These are phyloP conservation scores for Zychaea mexicana DNA, from an alignment of 371 early-diverging fungal species.

Conservation along the genomic window DNA sequence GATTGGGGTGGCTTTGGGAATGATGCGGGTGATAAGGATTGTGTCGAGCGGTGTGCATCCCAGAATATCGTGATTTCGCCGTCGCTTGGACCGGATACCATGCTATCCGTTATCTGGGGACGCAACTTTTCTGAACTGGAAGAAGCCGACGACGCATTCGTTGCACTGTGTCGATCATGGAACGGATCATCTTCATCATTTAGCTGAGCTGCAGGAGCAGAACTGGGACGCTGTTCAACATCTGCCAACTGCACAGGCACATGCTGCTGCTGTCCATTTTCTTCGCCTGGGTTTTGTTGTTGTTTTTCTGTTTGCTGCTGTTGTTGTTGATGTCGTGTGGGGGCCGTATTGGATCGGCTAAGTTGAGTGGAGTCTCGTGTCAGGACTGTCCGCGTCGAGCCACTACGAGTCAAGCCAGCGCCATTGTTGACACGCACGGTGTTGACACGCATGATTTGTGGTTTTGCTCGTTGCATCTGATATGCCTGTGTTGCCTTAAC, in stretches of 20 bases:
- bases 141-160: not conserved
- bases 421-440: slow-evolving; percentile 31
- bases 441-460: slow-evolving; percentile 50
- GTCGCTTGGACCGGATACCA: slow-evolving; percentile 43
- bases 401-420: slow-evolving; percentile 32
- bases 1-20: not conserved
- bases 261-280: not conserved
- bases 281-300: too few species aligned
- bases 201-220: not conserved
- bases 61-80: slow-evolving; percentile 57
- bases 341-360: slow-evolving; percentile 17
- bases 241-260: not conserved
- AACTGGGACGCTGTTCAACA: not conserved
- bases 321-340: not conserved
- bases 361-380: slow-evolving; percentile 14
- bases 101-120: slow-evolving; percentile 31
- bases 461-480: slow-evolving; percentile 45
- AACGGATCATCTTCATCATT: slow-evolving; percentile 34
- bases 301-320: not conserved
- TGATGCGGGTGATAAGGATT: not conserved
- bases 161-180: slow-evolving; percentile 33
- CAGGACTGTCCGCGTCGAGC: slow-evolving; percentile 31
- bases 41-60: slow-evolving; percentile 23
- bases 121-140: slow-evolving; percentile 7
- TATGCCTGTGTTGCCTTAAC: slow-evolving; percentile 34